Evolutionary conservation across 1,284 basidiomycete species (phyloP).

Genomic region (Golubevia sp.): DNA sequence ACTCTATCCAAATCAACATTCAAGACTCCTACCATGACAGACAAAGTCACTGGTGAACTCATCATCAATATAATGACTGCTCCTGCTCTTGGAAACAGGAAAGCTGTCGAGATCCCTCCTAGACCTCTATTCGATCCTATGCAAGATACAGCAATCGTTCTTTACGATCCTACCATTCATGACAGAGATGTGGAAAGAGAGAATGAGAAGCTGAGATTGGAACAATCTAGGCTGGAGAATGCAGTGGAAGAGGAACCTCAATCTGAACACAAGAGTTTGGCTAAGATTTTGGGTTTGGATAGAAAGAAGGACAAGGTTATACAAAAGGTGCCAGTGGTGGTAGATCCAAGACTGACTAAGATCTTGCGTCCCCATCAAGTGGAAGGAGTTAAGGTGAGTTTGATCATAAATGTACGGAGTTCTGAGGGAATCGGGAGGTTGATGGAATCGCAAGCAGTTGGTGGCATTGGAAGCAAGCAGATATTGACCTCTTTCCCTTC

Average conservation of each 20-base stretch:
- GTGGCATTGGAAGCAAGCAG: too few species aligned
- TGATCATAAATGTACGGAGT: neutral
- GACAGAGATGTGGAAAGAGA: slow-evolving; percentile 45
- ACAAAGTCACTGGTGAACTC: slow-evolving; percentile 35
- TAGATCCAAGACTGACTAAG: slow-evolving; percentile 84
- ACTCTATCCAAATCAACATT: slow-evolving; percentile 37
- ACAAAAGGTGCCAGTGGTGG: slow-evolving; percentile 91
- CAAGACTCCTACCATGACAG: slow-evolving; percentile 44
- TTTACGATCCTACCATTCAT: slow-evolving; percentile 59
- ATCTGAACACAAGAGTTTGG: too few species aligned
- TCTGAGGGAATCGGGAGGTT: neutral
- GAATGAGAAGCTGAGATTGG: slow-evolving; percentile 18
- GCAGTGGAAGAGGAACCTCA: too few species aligned
- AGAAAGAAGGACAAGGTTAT: slow-evolving; percentile 25
- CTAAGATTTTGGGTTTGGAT: too few species aligned
- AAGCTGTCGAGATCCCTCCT: slow-evolving; percentile 50
- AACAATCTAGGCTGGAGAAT: too few species aligned
- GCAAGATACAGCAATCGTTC: slow-evolving; percentile 55
- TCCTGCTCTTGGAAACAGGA: slow-evolving; percentile 45
- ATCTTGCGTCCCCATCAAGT: slow-evolving; percentile 95
- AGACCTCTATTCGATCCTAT: slow-evolving; percentile 59
- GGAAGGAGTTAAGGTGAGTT: slow-evolving; percentile 88
- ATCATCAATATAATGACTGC: slow-evolving; percentile 30
- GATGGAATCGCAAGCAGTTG: too few species aligned
- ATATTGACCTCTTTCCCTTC: neutral